Conservation (phyloP, 768 basidiomycete genomes). For the Phaeotremella fagi region DNA sequence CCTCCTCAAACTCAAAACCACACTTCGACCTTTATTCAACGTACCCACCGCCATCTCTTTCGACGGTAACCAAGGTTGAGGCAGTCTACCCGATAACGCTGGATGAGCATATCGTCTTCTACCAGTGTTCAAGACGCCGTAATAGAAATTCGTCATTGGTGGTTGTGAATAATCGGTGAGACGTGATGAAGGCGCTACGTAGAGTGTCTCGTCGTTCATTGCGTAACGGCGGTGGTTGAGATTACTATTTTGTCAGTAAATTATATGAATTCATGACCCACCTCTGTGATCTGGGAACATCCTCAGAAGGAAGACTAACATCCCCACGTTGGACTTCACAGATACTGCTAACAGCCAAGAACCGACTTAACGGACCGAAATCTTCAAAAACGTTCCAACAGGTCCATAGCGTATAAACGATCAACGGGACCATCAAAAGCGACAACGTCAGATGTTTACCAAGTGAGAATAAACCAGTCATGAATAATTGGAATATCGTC, state of each 20-base stretch:
- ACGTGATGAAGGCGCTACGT: conserved; percentile 91
- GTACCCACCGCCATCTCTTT: conserved; percentile 62
- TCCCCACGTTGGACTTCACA: conserved; percentile 86
- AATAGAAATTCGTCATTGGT: conserved; percentile 92
- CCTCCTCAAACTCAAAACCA: conserved; percentile 29
- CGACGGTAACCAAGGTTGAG: conserved; percentile 88
- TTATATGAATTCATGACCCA: conserved; percentile 40
- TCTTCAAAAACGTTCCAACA: conserved; percentile 67
- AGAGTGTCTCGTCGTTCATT: conserved; percentile 87
- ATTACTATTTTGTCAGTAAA: conserved; percentile 52
- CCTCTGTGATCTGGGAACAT: conserved; percentile 87
- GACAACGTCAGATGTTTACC: conserved; percentile 60
- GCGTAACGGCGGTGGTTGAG: conserved; percentile 82
- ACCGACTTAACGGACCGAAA: conserved; percentile 70
- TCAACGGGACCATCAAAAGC: conserved; percentile 66
- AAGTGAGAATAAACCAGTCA: conserved; percentile 89
- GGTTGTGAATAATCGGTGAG: conserved; percentile 93
- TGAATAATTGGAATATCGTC: conserved; percentile 88
- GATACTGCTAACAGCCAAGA: conserved; percentile 66
- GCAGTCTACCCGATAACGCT: conserved; percentile 85
- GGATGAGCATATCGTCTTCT: conserved; percentile 93
- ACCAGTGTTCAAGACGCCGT: conserved; percentile 90
- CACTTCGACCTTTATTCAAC: conserved; percentile 24
- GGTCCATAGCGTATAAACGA: conserved; percentile 71
- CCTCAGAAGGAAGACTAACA: conserved; percentile 61